Base-by-base conservation (phyloP, 805 yeast genomes). In the Metschnikowia baotianmanensis region DNA sequence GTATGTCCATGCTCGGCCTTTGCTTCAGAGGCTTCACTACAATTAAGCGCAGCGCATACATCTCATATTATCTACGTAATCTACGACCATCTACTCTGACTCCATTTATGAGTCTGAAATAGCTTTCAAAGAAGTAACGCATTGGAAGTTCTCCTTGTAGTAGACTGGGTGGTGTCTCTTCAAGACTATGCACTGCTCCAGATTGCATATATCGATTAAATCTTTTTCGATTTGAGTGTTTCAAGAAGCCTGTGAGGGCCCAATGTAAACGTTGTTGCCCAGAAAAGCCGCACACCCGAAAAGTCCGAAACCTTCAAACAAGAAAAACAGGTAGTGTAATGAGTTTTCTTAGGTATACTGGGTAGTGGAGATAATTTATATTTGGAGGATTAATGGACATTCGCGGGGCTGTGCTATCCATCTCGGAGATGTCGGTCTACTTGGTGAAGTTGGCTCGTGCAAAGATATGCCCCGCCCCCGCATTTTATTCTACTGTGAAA, bases 1-100 rank as follows among this genome's bases (percentile, higher is more conserved):
- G n/a, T 2, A 23, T 15, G 23, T 36, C 40, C 40, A 36, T 36
- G 30, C 40, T 36, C 40, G 40, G 40, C 34, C 13, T 36, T 24
- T 30, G n/a, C 8, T 11, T 3, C 12, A 8, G 25, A 23, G 17
- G 15, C 24, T 31, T 16, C 9, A 6, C 17, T 10, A 15, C 9
- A 19, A 18, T 8, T 31, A 11, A 20, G 24, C 34, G 34, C 23
- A 10, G 25, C 34, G 24, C 34, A 19, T 19, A 12, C 13, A 6
- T 12, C 20, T 7, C 20, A 15, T 11, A 5, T 28, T 28, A 28
- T 28, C 20, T 11, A 17, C 13, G 8, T 28, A 15, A 28, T 17
- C 22, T 25, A 7, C 12, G 13, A 25, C 11, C 4, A 15, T 15
- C 28, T 21, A 21, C 6, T 21, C 23, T 21, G 23, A 9, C 12